phyloP scores from a whole-genome alignment of 441 rosid species.

The Populus hybrid region DNA sequence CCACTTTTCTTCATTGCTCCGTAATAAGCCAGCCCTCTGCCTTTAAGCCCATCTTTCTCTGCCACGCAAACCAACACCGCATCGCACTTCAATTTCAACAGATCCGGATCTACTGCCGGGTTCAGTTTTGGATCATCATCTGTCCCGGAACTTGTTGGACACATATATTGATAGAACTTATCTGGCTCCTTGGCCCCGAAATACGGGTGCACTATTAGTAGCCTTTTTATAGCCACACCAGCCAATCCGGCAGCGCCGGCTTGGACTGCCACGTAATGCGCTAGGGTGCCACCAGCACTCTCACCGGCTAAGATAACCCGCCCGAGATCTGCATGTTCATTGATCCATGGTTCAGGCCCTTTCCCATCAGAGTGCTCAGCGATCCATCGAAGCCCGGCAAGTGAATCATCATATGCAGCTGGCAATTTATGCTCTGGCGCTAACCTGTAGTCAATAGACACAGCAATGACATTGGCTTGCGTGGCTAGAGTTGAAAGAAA shows the following conservation, averaged over 20 bases:
- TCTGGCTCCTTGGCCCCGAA: conserved; percentile 28
- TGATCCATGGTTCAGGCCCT: conserved; percentile 34
- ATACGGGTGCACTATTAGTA: conserved; percentile 39
- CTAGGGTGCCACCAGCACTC: conserved; percentile 41
- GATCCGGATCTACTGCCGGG: conserved; percentile 33
- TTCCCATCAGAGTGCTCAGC: conserved; percentile 18
- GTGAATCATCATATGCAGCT: conserved; percentile 32
- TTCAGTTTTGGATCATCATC: conserved; percentile 37
- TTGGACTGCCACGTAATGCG: conserved; percentile 36
- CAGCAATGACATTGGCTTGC: conserved; percentile 17
- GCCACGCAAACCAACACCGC: conserved; percentile 38
- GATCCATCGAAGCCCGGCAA: conserved; percentile 31
- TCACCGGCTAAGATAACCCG: conserved; percentile 35
- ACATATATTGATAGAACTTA: conserved; percentile 23
- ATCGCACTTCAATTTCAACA: conserved; percentile 22
- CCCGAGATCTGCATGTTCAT: conserved; percentile 26
- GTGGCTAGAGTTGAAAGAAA: conserved; percentile 13
- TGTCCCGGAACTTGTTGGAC: conserved; percentile 30
- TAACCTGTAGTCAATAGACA: conserved; percentile 31
- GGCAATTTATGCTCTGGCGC: conserved; percentile 38
- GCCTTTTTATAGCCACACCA: conserved; percentile 20
- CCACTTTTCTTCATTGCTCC: conserved; percentile 25
- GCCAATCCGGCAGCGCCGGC: conserved; percentile 16
- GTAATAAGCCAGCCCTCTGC: conserved; percentile 29
- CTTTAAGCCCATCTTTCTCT: conserved; percentile 29